These are phyloP conservation scores for Cladosporium sp. DNA, from an alignment of 2,329 filamentous ascomycete species.

Conservation along the genomic window DNA sequence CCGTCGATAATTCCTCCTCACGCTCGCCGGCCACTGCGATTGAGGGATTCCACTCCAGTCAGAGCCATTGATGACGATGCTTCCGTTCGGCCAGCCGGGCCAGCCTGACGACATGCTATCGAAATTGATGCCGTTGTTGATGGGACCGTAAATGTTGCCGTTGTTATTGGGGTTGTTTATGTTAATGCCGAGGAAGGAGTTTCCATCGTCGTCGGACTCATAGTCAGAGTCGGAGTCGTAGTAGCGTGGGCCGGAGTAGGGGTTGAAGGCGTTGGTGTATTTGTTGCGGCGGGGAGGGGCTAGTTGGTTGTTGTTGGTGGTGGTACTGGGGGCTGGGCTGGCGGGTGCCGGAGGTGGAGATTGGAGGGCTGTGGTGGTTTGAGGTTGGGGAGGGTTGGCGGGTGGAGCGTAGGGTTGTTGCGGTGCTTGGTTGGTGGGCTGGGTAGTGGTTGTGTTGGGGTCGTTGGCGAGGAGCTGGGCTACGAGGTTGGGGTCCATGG, in stretches of 20 bases:
- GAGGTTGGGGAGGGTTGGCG: background rate
- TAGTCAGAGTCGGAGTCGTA: background rate
- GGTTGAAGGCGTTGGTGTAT: background rate
- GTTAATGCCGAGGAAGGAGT: no score
- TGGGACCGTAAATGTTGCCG: background rate
- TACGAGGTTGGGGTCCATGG: background rate
- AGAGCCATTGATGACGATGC: background rate
- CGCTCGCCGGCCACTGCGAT: background rate
- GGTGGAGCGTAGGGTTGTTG: background rate
- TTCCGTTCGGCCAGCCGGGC: background rate
- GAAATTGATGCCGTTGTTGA: background rate
- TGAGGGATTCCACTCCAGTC: background rate
- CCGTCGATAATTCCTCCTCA: background rate
- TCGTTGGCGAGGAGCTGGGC: background rate
- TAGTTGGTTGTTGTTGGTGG: background rate
- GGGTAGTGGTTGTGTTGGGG: background rate
- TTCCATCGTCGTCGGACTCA: background rate
- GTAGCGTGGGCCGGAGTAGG: background rate
- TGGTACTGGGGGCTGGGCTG: background rate
- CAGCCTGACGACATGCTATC: background rate
- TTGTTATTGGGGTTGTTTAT: no score
- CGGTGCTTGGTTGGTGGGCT: background rate
- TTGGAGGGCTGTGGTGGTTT: background rate
- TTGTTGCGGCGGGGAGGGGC: background rate
- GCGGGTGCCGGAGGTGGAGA: background rate